phyloP scores from a whole-genome alignment of 2,329 filamentous ascomycete genomes.

The Colletotrichum sp. region DNA sequence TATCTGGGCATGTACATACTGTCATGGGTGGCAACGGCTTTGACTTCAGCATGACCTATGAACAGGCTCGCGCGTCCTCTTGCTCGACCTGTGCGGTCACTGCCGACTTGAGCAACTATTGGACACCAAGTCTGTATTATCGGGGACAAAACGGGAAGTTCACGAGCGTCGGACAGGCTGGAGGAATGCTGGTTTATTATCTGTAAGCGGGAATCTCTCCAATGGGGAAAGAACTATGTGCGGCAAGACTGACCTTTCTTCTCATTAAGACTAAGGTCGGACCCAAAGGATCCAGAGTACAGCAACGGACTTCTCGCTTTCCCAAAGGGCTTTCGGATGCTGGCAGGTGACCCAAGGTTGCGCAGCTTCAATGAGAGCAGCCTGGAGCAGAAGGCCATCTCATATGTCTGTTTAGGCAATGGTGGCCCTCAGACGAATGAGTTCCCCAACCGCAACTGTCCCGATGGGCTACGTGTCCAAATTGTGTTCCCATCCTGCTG shows the following conservation, averaged over 20 bases:
- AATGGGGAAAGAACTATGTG: not conserved
- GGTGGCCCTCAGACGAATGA: constrained; percentile 49
- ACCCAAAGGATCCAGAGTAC: constrained; percentile 39
- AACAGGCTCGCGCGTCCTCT: constrained; percentile 53
- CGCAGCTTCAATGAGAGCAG: constrained; percentile 48
- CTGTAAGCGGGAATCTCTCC: constrained; percentile 35
- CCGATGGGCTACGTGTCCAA: constrained; percentile 55
- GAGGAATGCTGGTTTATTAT: constrained; percentile 57
- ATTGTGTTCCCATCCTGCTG: constrained; percentile 67
- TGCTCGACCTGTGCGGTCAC: constrained; percentile 71
- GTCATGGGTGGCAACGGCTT: constrained; percentile 69
- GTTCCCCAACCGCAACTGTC: constrained; percentile 61
- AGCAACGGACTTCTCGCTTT: constrained; percentile 61
- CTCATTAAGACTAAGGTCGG: constrained; percentile 41
- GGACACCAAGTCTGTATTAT: constrained; percentile 64
- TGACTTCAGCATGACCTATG: constrained; percentile 57
- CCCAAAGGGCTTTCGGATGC: constrained; percentile 68
- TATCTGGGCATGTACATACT: constrained; percentile 64
- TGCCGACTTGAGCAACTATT: constrained; percentile 71
- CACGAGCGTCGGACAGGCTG: constrained; percentile 42
- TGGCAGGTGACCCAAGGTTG: constrained; percentile 60
- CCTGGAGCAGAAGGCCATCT: constrained; percentile 55
- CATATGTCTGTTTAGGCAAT: constrained; percentile 58
- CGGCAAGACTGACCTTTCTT: not conserved
- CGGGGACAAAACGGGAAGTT: constrained; percentile 62